Conservation (phyloP, 129 eudicot genomes). For the Escallonia rubra region DNA sequence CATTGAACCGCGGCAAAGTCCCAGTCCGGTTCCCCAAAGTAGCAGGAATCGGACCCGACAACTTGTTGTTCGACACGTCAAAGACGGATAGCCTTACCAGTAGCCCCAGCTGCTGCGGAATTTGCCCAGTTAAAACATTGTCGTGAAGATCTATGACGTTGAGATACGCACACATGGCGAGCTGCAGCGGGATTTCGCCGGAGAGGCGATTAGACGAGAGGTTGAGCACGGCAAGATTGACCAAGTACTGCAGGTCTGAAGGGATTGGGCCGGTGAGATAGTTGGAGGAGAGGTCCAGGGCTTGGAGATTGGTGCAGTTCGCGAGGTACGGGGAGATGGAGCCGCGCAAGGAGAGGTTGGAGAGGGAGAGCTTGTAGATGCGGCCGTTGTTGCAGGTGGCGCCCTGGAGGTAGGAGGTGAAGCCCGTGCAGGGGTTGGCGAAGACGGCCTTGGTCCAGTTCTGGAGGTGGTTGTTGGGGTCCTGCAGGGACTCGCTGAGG, state of each 20-base stretch:
- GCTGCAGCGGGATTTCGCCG: conserved; percentile 46
- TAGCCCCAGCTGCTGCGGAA: conserved; percentile 72
- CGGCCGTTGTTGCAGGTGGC: conserved; percentile 98
- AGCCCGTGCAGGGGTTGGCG: conserved; percentile 67
- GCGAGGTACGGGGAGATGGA: conserved; percentile 64
- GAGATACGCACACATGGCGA: conserved; percentile 72
- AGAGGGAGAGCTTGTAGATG: conserved; percentile 70
- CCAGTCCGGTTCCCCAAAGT: conserved; percentile 72
- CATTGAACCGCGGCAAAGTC: conserved; percentile 61
- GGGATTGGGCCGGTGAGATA: conserved; percentile 67
- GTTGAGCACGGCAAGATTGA: conserved; percentile 81
- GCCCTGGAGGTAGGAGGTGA: conserved; percentile 60
- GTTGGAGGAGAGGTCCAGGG: conserved; percentile 88
- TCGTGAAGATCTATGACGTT: conserved; percentile 80
- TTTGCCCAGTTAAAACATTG: conserved; percentile 50
- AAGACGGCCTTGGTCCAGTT: conserved; percentile 76
- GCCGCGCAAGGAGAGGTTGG: conserved; percentile 55
- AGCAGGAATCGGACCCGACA: conserved; percentile 69
- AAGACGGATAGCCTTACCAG: conserved; percentile 60
- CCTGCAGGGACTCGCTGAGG: conserved; percentile 46
- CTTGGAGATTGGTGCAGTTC: conserved; percentile 80
- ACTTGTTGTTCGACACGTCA: conserved; percentile 55
- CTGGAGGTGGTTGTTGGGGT: conserved; percentile 51
- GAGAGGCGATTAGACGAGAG: conserved; percentile 64
- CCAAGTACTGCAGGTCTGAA: conserved; percentile 42